Conservation (phyloP, 2,329 filamentous ascomycete species). For the Aspergillus fructus region DNA sequence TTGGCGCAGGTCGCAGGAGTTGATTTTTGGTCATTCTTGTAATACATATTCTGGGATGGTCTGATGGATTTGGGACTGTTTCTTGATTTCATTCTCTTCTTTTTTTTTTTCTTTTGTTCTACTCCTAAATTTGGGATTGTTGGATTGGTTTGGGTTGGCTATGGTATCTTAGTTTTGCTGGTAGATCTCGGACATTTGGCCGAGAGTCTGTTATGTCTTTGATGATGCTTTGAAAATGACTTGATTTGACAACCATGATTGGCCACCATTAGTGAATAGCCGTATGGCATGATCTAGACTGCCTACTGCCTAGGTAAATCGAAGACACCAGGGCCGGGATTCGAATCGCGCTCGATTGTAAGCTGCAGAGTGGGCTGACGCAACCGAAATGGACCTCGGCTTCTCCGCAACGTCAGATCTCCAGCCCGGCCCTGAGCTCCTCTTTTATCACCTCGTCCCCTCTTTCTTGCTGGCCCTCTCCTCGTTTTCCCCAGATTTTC, state of each 20-base stretch:
- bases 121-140: not conserved
- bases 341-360: too few relatives aligned
- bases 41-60: not conserved
- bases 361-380: constrained; percentile 14
- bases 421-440: not conserved
- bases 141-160: not conserved
- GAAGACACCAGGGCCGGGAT: too few relatives aligned
- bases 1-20: constrained; percentile 15
- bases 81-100: constrained; percentile 13
- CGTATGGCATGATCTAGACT: not conserved
- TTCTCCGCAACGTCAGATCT: constrained; percentile 16
- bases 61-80: not conserved
- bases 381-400: constrained; percentile 29
- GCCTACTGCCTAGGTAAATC: too few relatives aligned
- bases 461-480: not conserved
- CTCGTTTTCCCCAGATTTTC: not conserved
- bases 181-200: not conserved
- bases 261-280: not conserved
- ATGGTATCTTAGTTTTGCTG: not conserved
- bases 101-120: constrained; percentile 14
- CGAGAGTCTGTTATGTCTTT: not conserved
- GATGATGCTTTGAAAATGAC: not conserved
- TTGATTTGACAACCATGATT: not conserved
- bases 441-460: not conserved
- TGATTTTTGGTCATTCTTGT: constrained; percentile 6